phyloP scores from a whole-genome alignment of 306 rosid genomes.

The Begonia masoniana region DNA sequence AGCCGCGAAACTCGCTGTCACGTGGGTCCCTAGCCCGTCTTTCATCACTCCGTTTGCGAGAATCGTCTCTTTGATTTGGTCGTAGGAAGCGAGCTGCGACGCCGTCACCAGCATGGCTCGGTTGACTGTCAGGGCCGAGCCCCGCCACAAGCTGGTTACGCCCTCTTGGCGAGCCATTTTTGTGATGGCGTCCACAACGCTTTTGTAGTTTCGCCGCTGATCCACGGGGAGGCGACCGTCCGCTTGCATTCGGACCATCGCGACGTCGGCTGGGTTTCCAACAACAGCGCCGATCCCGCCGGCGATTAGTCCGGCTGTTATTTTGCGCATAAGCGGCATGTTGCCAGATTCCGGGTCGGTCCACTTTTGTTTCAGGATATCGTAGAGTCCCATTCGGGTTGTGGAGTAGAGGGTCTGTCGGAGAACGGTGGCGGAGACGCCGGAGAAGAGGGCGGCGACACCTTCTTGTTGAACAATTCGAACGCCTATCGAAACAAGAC shows the following conservation, averaged over 20 bases:
- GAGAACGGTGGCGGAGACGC: slow-evolving; percentile 12
- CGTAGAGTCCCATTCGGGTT: slow-evolving; percentile 13
- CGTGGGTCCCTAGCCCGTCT: slow-evolving; percentile 11
- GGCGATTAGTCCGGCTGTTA: slow-evolving; percentile 8
- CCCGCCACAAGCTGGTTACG: slow-evolving; percentile 3
- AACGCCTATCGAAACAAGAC: slow-evolving; percentile 2
- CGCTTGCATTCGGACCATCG: slow-evolving; percentile 14
- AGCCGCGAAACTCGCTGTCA: slow-evolving; percentile 6
- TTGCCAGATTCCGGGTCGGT: not conserved
- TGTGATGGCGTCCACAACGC: slow-evolving; percentile 4
- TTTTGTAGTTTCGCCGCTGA: slow-evolving; percentile 11
- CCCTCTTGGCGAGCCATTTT: slow-evolving; percentile 9
- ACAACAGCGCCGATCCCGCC: slow-evolving; percentile 1
- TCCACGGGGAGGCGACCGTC: slow-evolving; percentile 3
- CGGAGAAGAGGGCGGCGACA: slow-evolving; percentile 3
- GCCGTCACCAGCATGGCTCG: slow-evolving; percentile 10
- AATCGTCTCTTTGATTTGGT: slow-evolving; percentile 9
- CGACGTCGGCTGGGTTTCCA: slow-evolving; percentile 11
- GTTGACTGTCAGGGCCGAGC: not conserved
- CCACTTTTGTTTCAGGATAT: slow-evolving; percentile 6
- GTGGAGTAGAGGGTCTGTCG: slow-evolving; percentile 11
- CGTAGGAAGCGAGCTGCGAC: slow-evolving; percentile 8
- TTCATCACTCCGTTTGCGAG: slow-evolving; percentile 8
- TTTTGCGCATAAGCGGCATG: not conserved
- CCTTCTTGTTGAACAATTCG: slow-evolving; percentile 5